Conservation (phyloP, 805 yeast genomes). For the Lipomyces japonicus region DNA sequence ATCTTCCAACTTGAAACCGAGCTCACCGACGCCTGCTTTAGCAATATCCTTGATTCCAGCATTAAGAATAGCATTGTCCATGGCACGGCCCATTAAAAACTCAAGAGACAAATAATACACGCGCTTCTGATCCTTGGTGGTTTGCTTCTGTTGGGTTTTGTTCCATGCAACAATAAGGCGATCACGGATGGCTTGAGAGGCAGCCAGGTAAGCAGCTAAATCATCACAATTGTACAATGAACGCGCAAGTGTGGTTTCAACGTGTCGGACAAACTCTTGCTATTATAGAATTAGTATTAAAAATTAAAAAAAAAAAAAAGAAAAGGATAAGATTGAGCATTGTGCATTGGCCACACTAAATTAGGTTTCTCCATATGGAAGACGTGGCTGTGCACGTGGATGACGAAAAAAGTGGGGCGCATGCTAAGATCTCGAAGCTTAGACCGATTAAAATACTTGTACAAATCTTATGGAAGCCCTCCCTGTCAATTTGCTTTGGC, state of each 20-base stretch:
- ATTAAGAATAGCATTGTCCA: conserved; percentile 90
- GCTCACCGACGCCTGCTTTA: conserved; percentile 51
- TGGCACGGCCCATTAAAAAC: conserved; percentile 89
- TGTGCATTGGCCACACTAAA: too few relatives aligned
- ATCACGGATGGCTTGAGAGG: conserved; percentile 75
- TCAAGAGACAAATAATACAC: conserved; percentile 84
- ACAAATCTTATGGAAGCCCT: too few relatives aligned
- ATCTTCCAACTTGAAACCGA: conserved; percentile 87
- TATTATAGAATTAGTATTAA: conserved; percentile 31
- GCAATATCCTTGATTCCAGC: conserved; percentile 63
- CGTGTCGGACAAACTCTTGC: conserved; percentile 70
- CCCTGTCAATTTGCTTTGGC: too few relatives aligned
- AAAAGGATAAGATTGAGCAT: too few relatives aligned
- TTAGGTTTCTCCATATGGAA: too few relatives aligned
- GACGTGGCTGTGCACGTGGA: too few relatives aligned
- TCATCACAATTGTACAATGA: conserved; percentile 89
- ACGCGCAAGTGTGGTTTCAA: conserved; percentile 87
- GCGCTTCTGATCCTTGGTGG: conserved; percentile 76
- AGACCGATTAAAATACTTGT: too few relatives aligned
- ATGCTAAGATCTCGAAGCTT: too few relatives aligned
- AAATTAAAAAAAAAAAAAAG: neutral
- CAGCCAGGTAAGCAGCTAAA: conserved; percentile 88
- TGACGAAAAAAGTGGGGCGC: too few relatives aligned
- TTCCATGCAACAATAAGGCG: conserved; percentile 83
- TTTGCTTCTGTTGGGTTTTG: conserved; percentile 85